Evolutionary conservation across 73 alveolate genomes (phyloP).

Genomic region (Halteria grandinella): DNA sequence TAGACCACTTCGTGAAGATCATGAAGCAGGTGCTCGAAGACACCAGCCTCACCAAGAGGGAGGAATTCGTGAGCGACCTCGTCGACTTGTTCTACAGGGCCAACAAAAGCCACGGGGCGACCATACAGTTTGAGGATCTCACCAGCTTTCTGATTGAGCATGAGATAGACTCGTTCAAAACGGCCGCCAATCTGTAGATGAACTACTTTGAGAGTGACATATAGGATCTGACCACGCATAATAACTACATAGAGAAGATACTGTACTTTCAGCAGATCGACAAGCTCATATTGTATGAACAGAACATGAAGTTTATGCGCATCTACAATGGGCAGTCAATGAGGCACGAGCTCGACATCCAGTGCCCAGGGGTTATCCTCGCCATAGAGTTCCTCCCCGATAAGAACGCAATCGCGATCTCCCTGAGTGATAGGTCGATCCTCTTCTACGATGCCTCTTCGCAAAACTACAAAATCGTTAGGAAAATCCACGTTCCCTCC

Average conservation of each 20-base stretch:
- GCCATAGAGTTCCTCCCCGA: constrained; percentile 72
- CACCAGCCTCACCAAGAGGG: constrained; percentile 61
- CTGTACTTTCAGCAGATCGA: constrained; percentile 72
- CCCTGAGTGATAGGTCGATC: constrained; percentile 57
- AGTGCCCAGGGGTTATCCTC: constrained; percentile 63
- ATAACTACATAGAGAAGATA: constrained; percentile 77
- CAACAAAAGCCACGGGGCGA: constrained; percentile 40
- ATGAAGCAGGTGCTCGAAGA: constrained; percentile 65
- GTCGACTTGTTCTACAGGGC: constrained; percentile 74
- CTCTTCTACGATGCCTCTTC: constrained; percentile 64
- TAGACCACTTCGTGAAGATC: constrained; percentile 64
- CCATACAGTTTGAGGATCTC: constrained; percentile 62
- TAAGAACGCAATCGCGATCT: constrained; percentile 59
- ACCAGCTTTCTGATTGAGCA: constrained; percentile 71
- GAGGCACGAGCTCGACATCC: constrained; percentile 51
- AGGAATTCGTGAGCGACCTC: constrained; percentile 57
- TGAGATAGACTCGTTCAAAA: constrained; percentile 63
- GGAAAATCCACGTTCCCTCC: constrained; percentile 67
- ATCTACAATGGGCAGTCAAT: constrained; percentile 69
- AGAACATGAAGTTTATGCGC: constrained; percentile 71
- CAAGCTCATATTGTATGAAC: constrained; percentile 72
- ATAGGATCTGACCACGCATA: constrained; percentile 73
- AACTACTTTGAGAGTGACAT: constrained; percentile 62
- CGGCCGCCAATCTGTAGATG: constrained; percentile 53
- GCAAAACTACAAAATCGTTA: constrained; percentile 44